Base-by-base conservation (phyloP, 2,329 filamentous ascomycete genomes). In the Neurospora sp. region DNA sequence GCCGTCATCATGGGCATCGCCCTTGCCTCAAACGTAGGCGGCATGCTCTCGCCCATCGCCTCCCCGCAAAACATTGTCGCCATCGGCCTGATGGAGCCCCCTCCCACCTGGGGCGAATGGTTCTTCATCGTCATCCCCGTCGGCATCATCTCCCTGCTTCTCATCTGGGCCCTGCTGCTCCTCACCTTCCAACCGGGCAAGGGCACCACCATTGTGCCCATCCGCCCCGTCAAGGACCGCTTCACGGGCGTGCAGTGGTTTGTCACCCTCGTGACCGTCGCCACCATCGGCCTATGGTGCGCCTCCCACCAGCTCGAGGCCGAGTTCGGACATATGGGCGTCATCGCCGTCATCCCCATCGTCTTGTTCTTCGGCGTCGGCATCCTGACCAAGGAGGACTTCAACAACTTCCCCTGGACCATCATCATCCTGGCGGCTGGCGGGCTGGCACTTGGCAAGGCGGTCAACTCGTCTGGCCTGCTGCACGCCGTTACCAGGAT, bases 341-440 rank as follows among this genome's bases (percentile, higher is more conserved):
- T 99, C 68, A 92, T 99, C 57, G 96, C 96, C 70, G 97, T 99
- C 77, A 93, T 99, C 71, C 96, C 96, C 6, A 91, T 99, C 68
- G 91, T 97, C 3, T 85, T 97, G 57, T 99, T 99, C 86, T 99
- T 99, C 76, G 96, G 96, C 69, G 94, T 93, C 1, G 96, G 96
- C 11, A 95, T 98, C 74, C 85, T 99, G 39, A 98, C 94, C 67
- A 99, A 98, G 81, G 96, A 98, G 81, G 96, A 99, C 81, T 99
- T 99, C 79, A 99, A 99, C 84, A 99, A 99, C 80, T 99, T 99
- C 80, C 91, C 97, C 46, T 99, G 96, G 96, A 99, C 96, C 23
- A 99, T 99, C 80, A 97, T 99, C 81, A 98, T 99, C 77, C 89
- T 99, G 23, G 96, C 96, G 0, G 95, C 96, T 0, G 96, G 96